A percentile compares a stretch with the other conserved stretches of the same genome.
Evolutionary conservation across 257 asterid species (phyloP).

Genomic region (Solanum raphanifolium): DNA sequence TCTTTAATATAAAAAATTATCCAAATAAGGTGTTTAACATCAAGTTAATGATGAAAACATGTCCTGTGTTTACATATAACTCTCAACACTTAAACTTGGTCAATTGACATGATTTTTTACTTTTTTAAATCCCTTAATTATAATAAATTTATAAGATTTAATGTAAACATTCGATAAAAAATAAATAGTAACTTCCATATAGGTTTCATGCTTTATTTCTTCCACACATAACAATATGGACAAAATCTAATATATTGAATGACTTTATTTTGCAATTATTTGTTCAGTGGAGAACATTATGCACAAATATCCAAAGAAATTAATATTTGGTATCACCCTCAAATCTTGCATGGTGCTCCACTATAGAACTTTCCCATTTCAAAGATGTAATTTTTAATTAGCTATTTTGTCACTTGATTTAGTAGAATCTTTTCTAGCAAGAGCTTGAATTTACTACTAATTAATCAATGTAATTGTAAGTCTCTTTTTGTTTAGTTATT

Average conservation of each 20-base stretch:
- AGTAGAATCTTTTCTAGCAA: not conserved
- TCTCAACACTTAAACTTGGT: not conserved
- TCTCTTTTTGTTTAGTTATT: not conserved
- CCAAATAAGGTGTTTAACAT: not conserved
- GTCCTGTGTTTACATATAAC: not conserved
- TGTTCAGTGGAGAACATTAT: not conserved
- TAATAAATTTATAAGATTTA: not conserved
- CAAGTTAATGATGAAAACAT: not conserved
- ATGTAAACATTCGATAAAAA: not conserved
- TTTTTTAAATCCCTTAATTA: not conserved
- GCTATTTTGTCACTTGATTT: not conserved
- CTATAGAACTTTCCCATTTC: not conserved
- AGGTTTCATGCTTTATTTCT: not conserved
- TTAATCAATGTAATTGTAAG: not conserved
- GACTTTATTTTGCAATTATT: not conserved
- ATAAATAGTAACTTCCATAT: not conserved
- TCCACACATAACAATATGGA: not conserved
- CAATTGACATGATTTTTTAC: not conserved
- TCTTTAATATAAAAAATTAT: not conserved
- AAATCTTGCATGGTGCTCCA: constrained; percentile 1
- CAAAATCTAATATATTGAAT: not conserved
- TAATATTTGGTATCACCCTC: not conserved
- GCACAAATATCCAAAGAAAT: not conserved
- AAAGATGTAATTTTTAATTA: not conserved
- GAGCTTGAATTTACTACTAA: not conserved